Conservation (phyloP, 2,329 filamentous ascomycete genomes). For the Cladosporium oxysporum region DNA sequence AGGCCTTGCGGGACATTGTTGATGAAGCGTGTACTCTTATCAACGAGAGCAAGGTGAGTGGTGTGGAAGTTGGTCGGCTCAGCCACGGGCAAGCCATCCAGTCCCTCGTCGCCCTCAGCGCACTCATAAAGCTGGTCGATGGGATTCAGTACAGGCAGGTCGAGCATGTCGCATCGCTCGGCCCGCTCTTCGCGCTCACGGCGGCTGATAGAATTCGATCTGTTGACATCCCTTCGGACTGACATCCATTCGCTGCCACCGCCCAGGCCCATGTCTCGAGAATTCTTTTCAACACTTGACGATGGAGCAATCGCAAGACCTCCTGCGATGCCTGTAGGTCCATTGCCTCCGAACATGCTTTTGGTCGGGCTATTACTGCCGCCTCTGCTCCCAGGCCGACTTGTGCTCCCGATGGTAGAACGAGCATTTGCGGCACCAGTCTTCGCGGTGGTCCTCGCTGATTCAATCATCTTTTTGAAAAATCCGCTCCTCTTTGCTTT, state of each 20-base stretch:
- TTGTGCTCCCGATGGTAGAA: constrained; percentile 73
- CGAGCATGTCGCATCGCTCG: constrained; percentile 92
- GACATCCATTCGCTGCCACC: constrained; percentile 88
- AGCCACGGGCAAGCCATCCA: constrained; percentile 78
- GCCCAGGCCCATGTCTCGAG: constrained; percentile 70
- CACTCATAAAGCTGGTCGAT: constrained; percentile 85
- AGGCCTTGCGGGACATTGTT: constrained; percentile 74
- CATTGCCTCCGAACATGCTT: constrained; percentile 46
- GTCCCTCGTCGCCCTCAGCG: constrained; percentile 85
- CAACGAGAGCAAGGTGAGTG: constrained; percentile 74
- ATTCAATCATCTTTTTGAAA: constrained; percentile 93
- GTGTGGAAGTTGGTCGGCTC: constrained; percentile 79
- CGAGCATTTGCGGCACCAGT: constrained; percentile 83
- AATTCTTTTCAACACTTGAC: constrained; percentile 40
- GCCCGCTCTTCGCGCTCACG: constrained; percentile 82
- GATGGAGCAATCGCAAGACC: constrained; percentile 40
- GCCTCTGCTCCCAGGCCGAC: constrained; percentile 36
- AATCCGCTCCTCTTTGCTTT: constrained; percentile 84
- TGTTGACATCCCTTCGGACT: constrained; percentile 90
- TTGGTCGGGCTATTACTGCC: constrained; percentile 52
- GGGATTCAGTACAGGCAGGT: constrained; percentile 82
- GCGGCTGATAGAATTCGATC: constrained; percentile 87
- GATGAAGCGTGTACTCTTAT: constrained; percentile 93
- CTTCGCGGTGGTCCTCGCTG: constrained; percentile 75
- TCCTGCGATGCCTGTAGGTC: constrained; percentile 57